Conservation (phyloP, 805 yeast species). For the Barnettozyma sucrosica region DNA sequence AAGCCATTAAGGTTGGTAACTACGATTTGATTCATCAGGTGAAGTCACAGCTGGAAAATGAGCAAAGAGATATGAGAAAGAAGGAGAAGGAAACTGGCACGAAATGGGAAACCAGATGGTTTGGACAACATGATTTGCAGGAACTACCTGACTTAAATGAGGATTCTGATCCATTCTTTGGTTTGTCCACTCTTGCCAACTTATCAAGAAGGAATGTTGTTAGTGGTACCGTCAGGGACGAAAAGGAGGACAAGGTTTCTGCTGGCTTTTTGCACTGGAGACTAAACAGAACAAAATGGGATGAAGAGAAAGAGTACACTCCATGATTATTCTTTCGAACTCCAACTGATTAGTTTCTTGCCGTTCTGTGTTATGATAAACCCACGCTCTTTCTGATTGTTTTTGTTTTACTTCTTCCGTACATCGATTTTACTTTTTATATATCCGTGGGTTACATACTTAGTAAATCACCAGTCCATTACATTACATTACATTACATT, state of each 20-base stretch:
- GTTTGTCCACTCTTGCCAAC: slow-evolving; percentile 42
- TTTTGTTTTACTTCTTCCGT: neutral
- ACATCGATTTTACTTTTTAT: neutral
- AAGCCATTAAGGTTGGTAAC: slow-evolving; percentile 71
- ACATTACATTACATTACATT: too few relatives aligned
- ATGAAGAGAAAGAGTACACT: slow-evolving; percentile 45
- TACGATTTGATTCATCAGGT: slow-evolving; percentile 69
- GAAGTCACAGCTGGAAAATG: slow-evolving; percentile 75
- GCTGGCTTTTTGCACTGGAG: slow-evolving; percentile 62
- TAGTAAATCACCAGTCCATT: neutral
- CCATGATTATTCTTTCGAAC: neutral
- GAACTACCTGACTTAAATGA: slow-evolving; percentile 24
- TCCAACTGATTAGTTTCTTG: neutral
- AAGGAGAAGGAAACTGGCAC: slow-evolving; percentile 59
- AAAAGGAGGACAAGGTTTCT: slow-evolving; percentile 46
- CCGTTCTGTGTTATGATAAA: neutral
- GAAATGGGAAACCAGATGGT: slow-evolving; percentile 82
- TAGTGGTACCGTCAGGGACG: slow-evolving; percentile 54
- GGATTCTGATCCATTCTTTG: slow-evolving; percentile 34
- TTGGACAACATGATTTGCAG: slow-evolving; percentile 43
- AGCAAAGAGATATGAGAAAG: slow-evolving; percentile 77
- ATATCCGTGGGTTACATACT: neutral
- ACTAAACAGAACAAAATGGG: slow-evolving; percentile 49
- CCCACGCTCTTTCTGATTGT: neutral
- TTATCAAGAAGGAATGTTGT: slow-evolving; percentile 61